These are phyloP conservation scores for Cercospora nicotianae DNA, from an alignment of 2,329 filamentous ascomycete genomes.

Conservation along the genomic window DNA sequence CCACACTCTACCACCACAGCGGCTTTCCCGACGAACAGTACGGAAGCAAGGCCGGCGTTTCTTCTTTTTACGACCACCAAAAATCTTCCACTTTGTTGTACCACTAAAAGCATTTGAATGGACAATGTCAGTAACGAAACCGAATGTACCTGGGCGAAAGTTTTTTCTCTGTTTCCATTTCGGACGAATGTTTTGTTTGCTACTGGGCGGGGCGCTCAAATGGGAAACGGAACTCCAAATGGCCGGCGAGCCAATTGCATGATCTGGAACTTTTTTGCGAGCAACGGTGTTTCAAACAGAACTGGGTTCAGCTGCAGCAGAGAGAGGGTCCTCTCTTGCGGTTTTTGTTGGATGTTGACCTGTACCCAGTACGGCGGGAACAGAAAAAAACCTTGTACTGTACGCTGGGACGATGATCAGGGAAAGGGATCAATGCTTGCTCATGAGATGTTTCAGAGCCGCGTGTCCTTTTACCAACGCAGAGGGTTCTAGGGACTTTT, in stretches of 20 bases:
- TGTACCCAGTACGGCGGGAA: constrained; percentile 13
- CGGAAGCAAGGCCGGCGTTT: constrained; percentile 15
- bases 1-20: constrained; percentile 4
- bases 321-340: neutral
- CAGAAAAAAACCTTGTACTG: constrained; percentile 11
- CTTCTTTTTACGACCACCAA: neutral
- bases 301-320: neutral
- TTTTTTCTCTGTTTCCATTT: constrained; percentile 1
- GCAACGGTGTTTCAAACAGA: constrained; percentile 18
- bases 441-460: constrained; percentile 12
- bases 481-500: neutral
- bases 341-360: constrained; percentile 15
- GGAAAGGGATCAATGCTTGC: neutral
- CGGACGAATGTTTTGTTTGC: neutral
- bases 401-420: neutral
- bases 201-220: neutral
- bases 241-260: constrained; percentile 26
- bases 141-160: constrained; percentile 16
- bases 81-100: constrained; percentile 19
- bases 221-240: constrained; percentile 5
- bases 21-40: constrained; percentile 19
- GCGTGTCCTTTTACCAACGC: constrained; percentile 3
- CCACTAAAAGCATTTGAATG: constrained; percentile 30
- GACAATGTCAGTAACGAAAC: constrained; percentile 21
- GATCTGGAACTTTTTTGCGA: neutral